Base-by-base conservation (phyloP, 1,284 basidiomycete species). In the Gomphus bonarii region DNA sequence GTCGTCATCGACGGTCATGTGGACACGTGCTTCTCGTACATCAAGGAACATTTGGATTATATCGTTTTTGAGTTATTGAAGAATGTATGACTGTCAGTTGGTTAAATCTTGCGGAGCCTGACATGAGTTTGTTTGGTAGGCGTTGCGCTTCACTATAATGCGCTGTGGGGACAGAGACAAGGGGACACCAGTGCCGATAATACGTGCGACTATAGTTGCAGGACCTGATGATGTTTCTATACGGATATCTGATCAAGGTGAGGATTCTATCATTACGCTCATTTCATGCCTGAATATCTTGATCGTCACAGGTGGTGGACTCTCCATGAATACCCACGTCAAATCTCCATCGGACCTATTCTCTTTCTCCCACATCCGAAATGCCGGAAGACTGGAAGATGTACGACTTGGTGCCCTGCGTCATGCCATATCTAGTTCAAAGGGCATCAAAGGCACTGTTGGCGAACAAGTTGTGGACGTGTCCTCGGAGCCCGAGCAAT, bases 21-120 rank as follows among this genome's bases (percentile, higher is more conserved):
- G 25, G 78, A 83, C 47, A 83, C 82, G 2, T 80, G 73, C 57
- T 92, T 95, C 69, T 76, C 91, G 1, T 95, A 94, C 67, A 91
- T 95, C 61, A 79, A 82, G 40, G 91, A 94, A 66, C 92, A 95
- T 69, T 73, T 95, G 51, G 92, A 91, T 83, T 95, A 94, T 66
- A 89, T 95, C 59, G 70, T 94, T 12, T 94, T 95, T 64, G 91
- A 95, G 66, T 68, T 95, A 25, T 65, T 95, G 63, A 94, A 94
- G 68, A 93, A 94, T 66, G 90, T 88, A 63, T 61, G 79, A 66
- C 36, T 33, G 36, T 44, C 31, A 50, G n/a, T 20, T 7, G 59
- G 46, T 50, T n/a, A n/a, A 35, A 50, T 50, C 3, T 28, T 43
- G 28, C 18, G 54, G 44, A 20, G 36, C 11, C 40, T 50, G 18